A percentile compares a stretch with the other conserved stretches of the same genome.
phyloP scores from a whole-genome alignment of 345 rosid species.

The Odontarrhena argentea region DNA sequence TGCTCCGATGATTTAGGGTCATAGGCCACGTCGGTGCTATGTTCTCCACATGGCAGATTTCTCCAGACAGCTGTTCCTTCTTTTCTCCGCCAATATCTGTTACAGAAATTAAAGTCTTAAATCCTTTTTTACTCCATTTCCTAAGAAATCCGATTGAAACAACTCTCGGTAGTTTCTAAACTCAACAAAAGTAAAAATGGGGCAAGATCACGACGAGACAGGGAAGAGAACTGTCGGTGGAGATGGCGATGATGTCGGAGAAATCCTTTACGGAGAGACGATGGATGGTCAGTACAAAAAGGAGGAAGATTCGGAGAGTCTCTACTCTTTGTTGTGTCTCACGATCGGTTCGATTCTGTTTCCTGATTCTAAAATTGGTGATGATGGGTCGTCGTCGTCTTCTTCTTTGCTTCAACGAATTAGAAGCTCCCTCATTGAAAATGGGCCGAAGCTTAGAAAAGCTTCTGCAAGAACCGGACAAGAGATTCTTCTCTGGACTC shows the following conservation, averaged over 20 bases:
- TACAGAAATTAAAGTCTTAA: neutral
- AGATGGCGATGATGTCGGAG: conserved; percentile 29
- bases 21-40: conserved; percentile 28
- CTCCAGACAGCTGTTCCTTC: conserved; percentile 24
- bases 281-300: neutral
- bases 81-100: conserved; percentile 13
- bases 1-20: conserved; percentile 9
- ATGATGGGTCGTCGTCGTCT: conserved; percentile 40
- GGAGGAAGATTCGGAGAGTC: conserved; percentile 39
- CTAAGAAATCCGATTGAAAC: conserved; percentile 22
- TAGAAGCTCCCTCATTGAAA: conserved; percentile 50
- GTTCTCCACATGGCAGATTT: conserved; percentile 16
- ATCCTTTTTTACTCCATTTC: neutral
- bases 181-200: conserved; percentile 22
- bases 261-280: conserved; percentile 32
- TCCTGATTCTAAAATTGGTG: conserved; percentile 44
- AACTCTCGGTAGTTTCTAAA: conserved; percentile 6
- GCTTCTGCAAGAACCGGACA: conserved; percentile 57
- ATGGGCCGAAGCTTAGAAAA: conserved; percentile 54
- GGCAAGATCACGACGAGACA: conserved; percentile 27
- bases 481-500: conserved; percentile 67
- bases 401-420: conserved; percentile 55
- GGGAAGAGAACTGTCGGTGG: conserved; percentile 23
- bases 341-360: conserved; percentile 50
- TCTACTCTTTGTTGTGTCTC: conserved; percentile 53